Conservation (phyloP, 2,329 filamentous ascomycete genomes). For the Exophiala xenobiotica region DNA sequence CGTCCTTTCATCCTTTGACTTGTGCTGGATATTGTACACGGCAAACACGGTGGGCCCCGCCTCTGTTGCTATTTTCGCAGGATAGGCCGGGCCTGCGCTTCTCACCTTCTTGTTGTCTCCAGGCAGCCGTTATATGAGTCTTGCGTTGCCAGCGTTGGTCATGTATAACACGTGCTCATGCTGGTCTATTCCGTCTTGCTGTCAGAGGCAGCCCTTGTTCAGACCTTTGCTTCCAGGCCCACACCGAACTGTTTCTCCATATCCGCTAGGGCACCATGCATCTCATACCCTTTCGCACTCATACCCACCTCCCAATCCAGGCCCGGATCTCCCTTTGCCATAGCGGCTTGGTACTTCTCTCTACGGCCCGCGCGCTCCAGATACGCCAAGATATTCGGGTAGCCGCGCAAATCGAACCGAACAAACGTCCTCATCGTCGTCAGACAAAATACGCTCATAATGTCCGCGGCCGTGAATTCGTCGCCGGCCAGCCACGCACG, state of each 20-base stretch:
- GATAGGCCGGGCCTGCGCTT: too few species aligned
- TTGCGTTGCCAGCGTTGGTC: too few species aligned
- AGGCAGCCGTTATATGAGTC: too few species aligned
- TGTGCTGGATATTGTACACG: too few species aligned
- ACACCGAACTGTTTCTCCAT: slow-evolving; percentile 8
- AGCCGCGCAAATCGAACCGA: slow-evolving; percentile 43
- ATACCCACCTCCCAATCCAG: slow-evolving; percentile 35
- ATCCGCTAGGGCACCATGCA: slow-evolving; percentile 5
- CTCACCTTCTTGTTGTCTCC: too few species aligned
- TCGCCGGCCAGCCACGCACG: slow-evolving; percentile 60
- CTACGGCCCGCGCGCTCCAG: slow-evolving; percentile 46
- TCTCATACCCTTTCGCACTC: slow-evolving; percentile 8
- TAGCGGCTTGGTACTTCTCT: slow-evolving; percentile 49
- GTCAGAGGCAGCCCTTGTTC: too few species aligned
- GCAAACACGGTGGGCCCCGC: too few species aligned
- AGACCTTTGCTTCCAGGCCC: too few species aligned
- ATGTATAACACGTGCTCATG: too few species aligned
- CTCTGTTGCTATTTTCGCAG: too few species aligned
- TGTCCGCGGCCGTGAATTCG: slow-evolving; percentile 64
- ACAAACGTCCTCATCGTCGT: slow-evolving; percentile 61
- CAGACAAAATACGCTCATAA: slow-evolving; percentile 62
- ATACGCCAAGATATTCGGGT: slow-evolving; percentile 48
- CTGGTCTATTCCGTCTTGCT: too few species aligned
- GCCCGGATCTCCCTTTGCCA: slow-evolving; percentile 51
- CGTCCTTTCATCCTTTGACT: too few species aligned